Evolutionary conservation across 2,329 filamentous ascomycete species (phyloP).

Genomic region (Pseudonectria foliicola): DNA sequence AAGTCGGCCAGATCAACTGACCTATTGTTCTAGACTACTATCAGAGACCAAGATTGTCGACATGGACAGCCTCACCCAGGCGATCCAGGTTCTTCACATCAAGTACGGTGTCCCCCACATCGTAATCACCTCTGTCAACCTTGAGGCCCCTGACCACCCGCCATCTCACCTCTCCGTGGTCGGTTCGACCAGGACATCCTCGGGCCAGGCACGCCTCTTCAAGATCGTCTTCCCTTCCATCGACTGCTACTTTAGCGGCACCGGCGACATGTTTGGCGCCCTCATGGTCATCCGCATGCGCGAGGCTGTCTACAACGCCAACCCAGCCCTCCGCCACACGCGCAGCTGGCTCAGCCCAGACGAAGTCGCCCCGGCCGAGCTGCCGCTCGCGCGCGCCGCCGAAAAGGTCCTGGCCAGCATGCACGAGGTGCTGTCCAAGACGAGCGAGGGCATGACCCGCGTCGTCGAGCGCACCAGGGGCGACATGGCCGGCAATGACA

Average conservation of each 20-base stretch:
- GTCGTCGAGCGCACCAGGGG: conserved; percentile 39
- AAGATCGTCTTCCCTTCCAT: conserved; percentile 79
- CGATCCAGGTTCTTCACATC: conserved; percentile 70
- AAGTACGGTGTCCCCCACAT: conserved; percentile 76
- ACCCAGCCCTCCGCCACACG: conserved; percentile 39
- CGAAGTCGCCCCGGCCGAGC: conserved; percentile 55
- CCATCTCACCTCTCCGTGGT: conserved; percentile 59
- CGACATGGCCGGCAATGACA: conserved; percentile 33
- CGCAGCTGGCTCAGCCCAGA: conserved; percentile 73
- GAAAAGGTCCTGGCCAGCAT: conserved; percentile 89
- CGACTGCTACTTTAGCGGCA: conserved; percentile 92
- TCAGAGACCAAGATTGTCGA: conserved; percentile 79
- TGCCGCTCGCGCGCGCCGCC: conserved; percentile 76
- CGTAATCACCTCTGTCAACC: conserved; percentile 81
- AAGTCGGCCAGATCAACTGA: conserved; percentile 1
- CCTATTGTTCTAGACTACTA: conserved; percentile 54
- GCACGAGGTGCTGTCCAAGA: conserved; percentile 72
- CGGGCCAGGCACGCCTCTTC: conserved; percentile 70
- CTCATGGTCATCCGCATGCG: conserved; percentile 81
- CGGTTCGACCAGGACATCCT: conserved; percentile 63
- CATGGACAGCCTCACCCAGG: conserved; percentile 62
- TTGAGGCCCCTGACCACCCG: conserved; percentile 47
- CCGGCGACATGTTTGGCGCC: conserved; percentile 97
- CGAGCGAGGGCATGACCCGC: conserved; percentile 55
- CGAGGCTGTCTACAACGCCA: conserved; percentile 57